Base-by-base conservation (phyloP, 106 monocot species). In the Alisma plantagoaquatica region DNA sequence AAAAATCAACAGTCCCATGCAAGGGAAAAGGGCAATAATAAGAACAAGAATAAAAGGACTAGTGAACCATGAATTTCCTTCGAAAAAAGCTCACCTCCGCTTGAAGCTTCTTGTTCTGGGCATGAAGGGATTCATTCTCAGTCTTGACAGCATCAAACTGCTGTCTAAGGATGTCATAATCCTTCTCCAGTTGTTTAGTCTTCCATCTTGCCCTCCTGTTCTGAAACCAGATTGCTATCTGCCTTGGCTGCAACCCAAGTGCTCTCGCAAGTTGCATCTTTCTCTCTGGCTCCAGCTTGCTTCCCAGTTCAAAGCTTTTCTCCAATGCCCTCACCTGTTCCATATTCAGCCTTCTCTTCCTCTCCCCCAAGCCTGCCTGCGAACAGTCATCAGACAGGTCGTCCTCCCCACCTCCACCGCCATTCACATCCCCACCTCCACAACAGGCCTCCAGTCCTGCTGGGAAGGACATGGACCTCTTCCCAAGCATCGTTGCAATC, bases 151-250 rank as follows among this genome's bases (percentile, higher is more conserved):
- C 53, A 17, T 91, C 78, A 48, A 78, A 72, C 60, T 85, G 91
- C 33, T 68, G 57, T 70, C 78, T 91, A 54, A 91, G 77, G 43
- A 68, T 63, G 38, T 91, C 85, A 35, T 81, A 91, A 20, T 91
- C 91, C 64, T 70, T 91, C 73, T 91, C 91, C 43, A 91, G 19
- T 26, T 84, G 74, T 57, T 91, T 91, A 0, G 91, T 85, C 75
- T 91, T 91, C 84, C 91, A 91, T 73, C 91, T 74, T 8, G 91
- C 91, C 44, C 91, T 65, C 45, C 91, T 52, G 60, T 91, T 91
- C 64, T 91, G 91, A 63, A 91, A 91, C 91, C 91, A 86, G 25
- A 92, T 85, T 3, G 91, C 91, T n/a, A 91, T 63, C 63, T 91
- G 91, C 45, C 91, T 61, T 0, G 91, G 91, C 60, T 81, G 84